A percentile compares a stretch with the other conserved stretches of the same genome.
Conservation (phyloP, 495 filamentous ascomycete genomes). For the Neurospora sp. region DNA sequence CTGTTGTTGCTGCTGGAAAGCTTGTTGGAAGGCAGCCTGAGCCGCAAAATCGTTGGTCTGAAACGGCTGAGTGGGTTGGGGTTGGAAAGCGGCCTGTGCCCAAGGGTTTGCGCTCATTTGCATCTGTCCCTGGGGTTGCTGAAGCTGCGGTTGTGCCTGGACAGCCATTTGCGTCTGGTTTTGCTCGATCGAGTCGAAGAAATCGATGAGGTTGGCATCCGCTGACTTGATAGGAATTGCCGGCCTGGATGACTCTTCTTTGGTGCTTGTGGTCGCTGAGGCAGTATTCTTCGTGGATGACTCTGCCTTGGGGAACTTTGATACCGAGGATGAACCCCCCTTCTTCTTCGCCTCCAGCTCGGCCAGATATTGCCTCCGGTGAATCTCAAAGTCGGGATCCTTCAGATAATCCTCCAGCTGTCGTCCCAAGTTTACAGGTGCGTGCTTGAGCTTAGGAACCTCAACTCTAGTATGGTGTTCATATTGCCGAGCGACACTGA, state of each 20-base stretch:
- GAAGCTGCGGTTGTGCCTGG: conserved; percentile 29
- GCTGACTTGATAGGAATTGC: conserved; percentile 44
- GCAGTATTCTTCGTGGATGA: conserved; percentile 19
- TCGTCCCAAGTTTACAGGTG: conserved; percentile 77
- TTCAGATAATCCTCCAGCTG: conserved; percentile 92
- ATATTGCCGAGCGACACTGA: conserved; percentile 76
- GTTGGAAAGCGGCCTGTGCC: conserved; percentile 22
- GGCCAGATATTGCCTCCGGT: conserved; percentile 80
- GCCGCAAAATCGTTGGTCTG: conserved; percentile 41
- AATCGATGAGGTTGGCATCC: conserved; percentile 84
- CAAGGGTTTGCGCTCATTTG: conserved; percentile 25
- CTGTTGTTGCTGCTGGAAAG: conserved; percentile 41
- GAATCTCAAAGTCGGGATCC: conserved; percentile 92
- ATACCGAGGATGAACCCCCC: conserved; percentile 22
- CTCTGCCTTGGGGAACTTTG: conserved; percentile 25
- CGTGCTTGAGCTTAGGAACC: conserved; percentile 96
- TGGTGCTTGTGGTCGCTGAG: conserved; percentile 26
- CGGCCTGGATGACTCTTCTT: not conserved
- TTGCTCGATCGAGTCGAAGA: conserved; percentile 95
- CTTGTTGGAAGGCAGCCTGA: conserved; percentile 38
- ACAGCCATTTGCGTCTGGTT: conserved; percentile 66
- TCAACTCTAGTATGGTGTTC: conserved; percentile 86
- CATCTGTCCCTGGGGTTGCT: conserved; percentile 15
- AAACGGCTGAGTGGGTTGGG: conserved; percentile 22
- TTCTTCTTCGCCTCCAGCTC: conserved; percentile 75